Evolutionary conservation across 75 land plant genomes (phyloP).

Genomic region (Picea glauca): DNA sequence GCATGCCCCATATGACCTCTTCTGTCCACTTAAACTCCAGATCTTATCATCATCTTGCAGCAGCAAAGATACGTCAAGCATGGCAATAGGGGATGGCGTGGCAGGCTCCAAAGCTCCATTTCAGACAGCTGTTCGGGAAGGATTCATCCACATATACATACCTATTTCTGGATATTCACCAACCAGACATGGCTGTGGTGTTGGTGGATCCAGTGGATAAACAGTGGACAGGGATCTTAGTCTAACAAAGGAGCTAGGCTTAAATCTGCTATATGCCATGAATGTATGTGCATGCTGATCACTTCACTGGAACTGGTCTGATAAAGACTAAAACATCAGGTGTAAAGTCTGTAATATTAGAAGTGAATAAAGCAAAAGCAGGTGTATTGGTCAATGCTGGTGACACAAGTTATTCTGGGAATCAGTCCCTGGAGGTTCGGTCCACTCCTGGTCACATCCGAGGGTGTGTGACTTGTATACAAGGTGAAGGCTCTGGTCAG

Average conservation of each 20-base stretch:
- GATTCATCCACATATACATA: too few relatives aligned
- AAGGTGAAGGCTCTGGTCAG: conserved; percentile 82
- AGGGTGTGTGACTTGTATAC: conserved; percentile 95
- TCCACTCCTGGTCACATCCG: conserved; percentile 90
- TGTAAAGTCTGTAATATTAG: conserved; percentile 73
- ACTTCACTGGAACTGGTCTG: conserved; percentile 49
- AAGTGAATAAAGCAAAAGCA: conserved; percentile 68
- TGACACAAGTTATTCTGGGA: conserved; percentile 68
- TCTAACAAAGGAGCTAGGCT: conserved; percentile 40
- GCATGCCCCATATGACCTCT: too few relatives aligned
- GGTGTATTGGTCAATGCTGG: conserved; percentile 67
- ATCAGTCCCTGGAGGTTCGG: conserved; percentile 83
- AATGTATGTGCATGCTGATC: conserved; percentile 61
- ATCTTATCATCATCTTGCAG: too few relatives aligned
- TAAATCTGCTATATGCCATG: conserved; percentile 47
- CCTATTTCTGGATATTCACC: too few relatives aligned
- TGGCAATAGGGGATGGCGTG: too few relatives aligned
- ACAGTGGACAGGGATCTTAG: conserved; percentile 45
- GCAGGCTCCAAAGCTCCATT: too few relatives aligned
- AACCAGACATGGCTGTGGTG: neutral
- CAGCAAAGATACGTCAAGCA: too few relatives aligned
- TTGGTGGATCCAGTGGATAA: conserved; percentile 49
- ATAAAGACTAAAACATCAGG: conserved; percentile 63
- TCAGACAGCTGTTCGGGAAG: too few relatives aligned
- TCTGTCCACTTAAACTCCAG: too few relatives aligned